Conservation (phyloP, 148 eudicot genomes). For the Spergularia bocconei region DNA sequence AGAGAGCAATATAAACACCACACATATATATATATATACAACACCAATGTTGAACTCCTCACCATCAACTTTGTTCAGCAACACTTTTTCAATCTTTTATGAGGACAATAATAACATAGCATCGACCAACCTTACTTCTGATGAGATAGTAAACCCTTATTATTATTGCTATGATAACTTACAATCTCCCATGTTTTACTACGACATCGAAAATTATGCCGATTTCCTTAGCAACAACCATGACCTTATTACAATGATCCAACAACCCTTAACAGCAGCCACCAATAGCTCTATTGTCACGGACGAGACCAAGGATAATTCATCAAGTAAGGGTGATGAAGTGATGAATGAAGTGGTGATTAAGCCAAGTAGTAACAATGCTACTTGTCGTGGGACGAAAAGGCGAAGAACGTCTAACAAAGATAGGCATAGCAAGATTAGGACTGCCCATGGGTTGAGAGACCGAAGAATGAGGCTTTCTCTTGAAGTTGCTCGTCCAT, state of each 20-base stretch:
- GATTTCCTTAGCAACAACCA: conserved; percentile 17
- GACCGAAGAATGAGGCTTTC: conserved; percentile 77
- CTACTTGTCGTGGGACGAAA: background rate
- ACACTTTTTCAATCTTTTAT: conserved; percentile 8
- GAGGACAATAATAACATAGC: conserved; percentile 13
- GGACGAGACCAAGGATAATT: conserved; percentile 15
- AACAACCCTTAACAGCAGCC: conserved; percentile 22
- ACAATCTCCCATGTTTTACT: conserved; percentile 22
- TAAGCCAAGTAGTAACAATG: background rate
- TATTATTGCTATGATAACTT: conserved; percentile 18
- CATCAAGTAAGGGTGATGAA: conserved; percentile 16
- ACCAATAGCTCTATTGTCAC: conserved; percentile 5
- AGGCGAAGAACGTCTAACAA: conserved; percentile 43
- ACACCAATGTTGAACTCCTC: conserved; percentile 20
- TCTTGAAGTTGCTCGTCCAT: conserved; percentile 53
- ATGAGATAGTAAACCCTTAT: conserved; percentile 10
- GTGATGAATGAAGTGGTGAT: conserved; percentile 15
- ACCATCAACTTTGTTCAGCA: conserved; percentile 3
- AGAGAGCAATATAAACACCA: conserved; percentile 12
- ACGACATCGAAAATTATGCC: conserved; percentile 13
- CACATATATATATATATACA: background rate
- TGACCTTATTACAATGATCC: conserved; percentile 26
- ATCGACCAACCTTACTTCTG: conserved; percentile 3
- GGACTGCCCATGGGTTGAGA: conserved; percentile 59
- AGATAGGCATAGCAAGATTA: conserved; percentile 77